Conservation (phyloP, 208 protist species). For the Naegleria lovaniensis region DNA sequence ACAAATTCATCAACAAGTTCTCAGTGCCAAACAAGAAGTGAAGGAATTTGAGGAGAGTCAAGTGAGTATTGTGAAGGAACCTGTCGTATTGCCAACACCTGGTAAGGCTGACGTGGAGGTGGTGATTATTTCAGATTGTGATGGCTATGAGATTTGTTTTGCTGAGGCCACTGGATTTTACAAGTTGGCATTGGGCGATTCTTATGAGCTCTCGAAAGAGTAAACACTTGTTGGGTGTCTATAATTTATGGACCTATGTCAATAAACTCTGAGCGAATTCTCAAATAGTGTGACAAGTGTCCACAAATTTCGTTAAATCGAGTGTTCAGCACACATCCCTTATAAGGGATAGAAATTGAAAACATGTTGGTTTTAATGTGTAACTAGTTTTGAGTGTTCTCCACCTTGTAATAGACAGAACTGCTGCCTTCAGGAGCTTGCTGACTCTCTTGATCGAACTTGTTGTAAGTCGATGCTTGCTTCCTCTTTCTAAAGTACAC, state of each 20-base stretch:
- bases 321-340: no score
- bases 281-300: no score
- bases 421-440: background rate
- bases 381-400: no score
- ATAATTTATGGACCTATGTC: no score
- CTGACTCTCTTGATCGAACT: background rate
- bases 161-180: conserved; percentile 32
- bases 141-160: conserved; percentile 44
- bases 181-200: background rate
- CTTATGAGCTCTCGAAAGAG: no score
- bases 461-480: background rate
- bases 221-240: no score
- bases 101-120: conserved; percentile 38
- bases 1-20: background rate
- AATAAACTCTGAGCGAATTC: no score
- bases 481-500: background rate
- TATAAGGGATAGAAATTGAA: no score
- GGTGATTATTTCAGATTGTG: conserved; percentile 35
- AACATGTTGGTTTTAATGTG: no score
- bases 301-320: no score
- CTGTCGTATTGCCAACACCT: conserved; percentile 26
- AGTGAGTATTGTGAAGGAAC: conserved; percentile 11
- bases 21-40: background rate
- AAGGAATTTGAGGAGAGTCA: background rate
- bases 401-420: background rate